phyloP scores from a whole-genome alignment of 2,329 filamentous ascomycete genomes.

The Nigrospora osmanthi region DNA sequence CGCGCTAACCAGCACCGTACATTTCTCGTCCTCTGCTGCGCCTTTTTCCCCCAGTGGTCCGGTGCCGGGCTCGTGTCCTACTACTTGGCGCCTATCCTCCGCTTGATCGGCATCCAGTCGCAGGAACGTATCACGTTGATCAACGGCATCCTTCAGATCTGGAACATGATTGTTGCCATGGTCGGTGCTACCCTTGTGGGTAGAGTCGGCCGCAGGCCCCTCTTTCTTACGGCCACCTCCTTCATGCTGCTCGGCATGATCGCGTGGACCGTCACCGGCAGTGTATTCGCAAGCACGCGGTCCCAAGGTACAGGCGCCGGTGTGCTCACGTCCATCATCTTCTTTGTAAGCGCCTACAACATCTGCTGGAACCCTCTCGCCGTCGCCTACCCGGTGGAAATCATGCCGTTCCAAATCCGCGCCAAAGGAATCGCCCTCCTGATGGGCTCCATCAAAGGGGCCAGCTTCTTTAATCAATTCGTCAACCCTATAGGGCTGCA shows the following conservation, averaged over 20 bases:
- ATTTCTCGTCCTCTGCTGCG: conserved; percentile 41
- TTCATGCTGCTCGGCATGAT: conserved; percentile 9
- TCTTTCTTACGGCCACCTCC: conserved; percentile 12
- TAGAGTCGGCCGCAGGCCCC: conserved; percentile 10
- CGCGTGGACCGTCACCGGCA: conserved; percentile 5
- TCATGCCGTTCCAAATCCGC: conserved; percentile 14
- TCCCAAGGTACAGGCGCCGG: too few species aligned
- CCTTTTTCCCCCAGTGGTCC: conserved; percentile 48
- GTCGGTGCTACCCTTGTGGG: conserved; percentile 4
- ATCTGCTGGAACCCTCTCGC: conserved; percentile 23
- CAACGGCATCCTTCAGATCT: conserved; percentile 18
- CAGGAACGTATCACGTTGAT: conserved; percentile 21
- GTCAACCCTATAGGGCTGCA: conserved; percentile 29
- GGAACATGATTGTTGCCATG: conserved; percentile 2
- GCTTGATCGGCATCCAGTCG: conserved; percentile 22
- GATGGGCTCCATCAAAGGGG: conserved; percentile 15
- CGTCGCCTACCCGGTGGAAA: conserved; percentile 19
- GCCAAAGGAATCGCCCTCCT: conserved; percentile 16
- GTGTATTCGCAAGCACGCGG: conserved; percentile 8
- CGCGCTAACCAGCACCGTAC: conserved; percentile 46
- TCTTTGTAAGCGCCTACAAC: conserved; percentile 24
- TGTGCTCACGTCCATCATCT: too few species aligned
- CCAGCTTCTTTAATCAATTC: conserved; percentile 21
- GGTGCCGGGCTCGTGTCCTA: conserved; percentile 23
- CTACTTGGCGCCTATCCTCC: conserved; percentile 22